Percentiles rank a stretch among this genome's conserved stretches.
Evolutionary conservation across 192 early-diverging fungal species (phyloP).

Genomic region (Coemansia sp.): DNA sequence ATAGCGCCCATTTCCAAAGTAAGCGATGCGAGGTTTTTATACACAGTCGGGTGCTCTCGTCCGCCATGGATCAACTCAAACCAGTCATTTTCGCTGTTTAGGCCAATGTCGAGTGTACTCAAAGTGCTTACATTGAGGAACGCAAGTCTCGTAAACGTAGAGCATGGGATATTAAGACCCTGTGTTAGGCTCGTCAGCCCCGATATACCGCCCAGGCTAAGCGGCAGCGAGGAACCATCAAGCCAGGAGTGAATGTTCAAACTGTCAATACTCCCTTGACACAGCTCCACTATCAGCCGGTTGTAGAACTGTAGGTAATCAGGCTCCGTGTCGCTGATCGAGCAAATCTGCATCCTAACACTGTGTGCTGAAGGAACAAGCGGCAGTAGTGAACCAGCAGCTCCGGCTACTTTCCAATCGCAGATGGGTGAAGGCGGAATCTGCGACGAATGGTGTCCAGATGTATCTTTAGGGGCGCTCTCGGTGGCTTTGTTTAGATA

Average conservation of each 20-base stretch:
- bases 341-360: not conserved
- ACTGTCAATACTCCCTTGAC: not conserved
- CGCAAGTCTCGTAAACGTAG: constrained; percentile 1
- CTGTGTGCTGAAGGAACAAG: not conserved
- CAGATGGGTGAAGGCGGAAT: not conserved
- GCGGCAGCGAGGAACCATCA: not conserved
- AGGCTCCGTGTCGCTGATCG: not conserved
- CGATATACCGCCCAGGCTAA: not conserved
- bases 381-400: not conserved
- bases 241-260: not conserved
- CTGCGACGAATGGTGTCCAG: not conserved
- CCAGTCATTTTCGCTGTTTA: not conserved
- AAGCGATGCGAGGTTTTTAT: not conserved
- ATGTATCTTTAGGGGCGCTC: too few relatives aligned
- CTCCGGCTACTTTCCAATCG: not conserved
- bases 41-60: not conserved
- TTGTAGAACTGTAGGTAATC: not conserved
- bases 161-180: not conserved
- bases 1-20: not conserved
- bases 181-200: constrained; percentile 1
- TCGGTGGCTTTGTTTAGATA: not conserved
- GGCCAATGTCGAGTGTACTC: not conserved
- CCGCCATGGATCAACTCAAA: not conserved
- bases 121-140: not conserved
- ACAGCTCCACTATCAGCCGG: not conserved